Evolutionary conservation across 1,284 basidiomycete genomes (phyloP), one percentile per base, ranked within the genome.

Genomic region (Tausonia pullulans): DNA sequence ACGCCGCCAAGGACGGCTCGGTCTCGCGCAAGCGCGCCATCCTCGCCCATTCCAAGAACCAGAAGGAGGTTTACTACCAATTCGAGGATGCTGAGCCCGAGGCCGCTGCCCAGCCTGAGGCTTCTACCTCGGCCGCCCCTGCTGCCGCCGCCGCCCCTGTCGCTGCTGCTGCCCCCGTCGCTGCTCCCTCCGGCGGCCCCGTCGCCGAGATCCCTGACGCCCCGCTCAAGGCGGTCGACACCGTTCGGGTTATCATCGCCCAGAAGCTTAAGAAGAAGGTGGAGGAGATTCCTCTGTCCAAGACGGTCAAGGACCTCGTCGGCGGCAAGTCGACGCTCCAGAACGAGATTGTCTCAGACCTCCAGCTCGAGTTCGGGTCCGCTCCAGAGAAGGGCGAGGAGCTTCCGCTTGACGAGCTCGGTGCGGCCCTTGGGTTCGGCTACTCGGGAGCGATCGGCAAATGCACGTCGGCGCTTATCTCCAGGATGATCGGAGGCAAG

Each of bases 321-420:
- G 93, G 92, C 53, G 96, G 96, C 70, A 98, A 98, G 79, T 98
- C 94, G 40, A 98, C 96, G 0, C 80, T 98, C 65, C 93, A 96
- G 77, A 97, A 98, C 75, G 94, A 98, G 77, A 94, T 97, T 68
- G 80, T 97, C 58, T 93, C 92, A 61, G 91, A 96, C 74, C 81
- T 96, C 43, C 89, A 94, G 73, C 83, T 88, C 71, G 91, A 95
- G 74, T 95, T 94, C 74, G 75, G 84, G 4, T 89, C 89, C 14
- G 90, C 92, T 0, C 95, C 96, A 0, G 96, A 98, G 79, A 98
- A 98, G 79, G 93, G 90, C 27, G 95, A 98, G 75, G 95, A 98
- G 74, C 82, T 98, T 58, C 88, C 95, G 64, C 82, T 98, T 61
- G 91, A 96, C 72, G 95, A 98, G 75, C 86, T 98, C 40, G 96